Percentiles rank a stretch among this genome's conserved stretches.
Evolutionary conservation across 768 basidiomycete species (phyloP).

Genomic region (Boletus reticuloceps): DNA sequence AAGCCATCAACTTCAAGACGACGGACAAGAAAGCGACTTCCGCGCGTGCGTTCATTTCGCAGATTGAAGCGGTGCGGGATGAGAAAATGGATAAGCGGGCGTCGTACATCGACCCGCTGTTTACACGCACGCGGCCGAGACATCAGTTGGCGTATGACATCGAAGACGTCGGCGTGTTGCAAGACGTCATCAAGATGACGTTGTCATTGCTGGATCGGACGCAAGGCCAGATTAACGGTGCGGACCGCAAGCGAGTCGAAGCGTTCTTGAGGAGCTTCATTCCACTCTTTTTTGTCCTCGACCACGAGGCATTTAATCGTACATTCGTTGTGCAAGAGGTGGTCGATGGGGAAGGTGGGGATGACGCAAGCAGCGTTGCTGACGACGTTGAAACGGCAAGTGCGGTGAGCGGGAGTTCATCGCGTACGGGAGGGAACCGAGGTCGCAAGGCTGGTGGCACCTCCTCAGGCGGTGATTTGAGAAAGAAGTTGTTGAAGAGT

Average conservation of each 20-base stretch:
- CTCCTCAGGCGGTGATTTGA: constrained; percentile 56
- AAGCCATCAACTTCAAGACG: constrained; percentile 86
- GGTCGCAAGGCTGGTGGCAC: constrained; percentile 41
- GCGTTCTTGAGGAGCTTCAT: constrained; percentile 74
- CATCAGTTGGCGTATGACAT: constrained; percentile 82
- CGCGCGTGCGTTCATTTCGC: constrained; percentile 71
- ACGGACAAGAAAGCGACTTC: constrained; percentile 84
- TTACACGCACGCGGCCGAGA: constrained; percentile 58
- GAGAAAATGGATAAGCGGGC: constrained; percentile 78
- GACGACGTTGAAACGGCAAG: constrained; percentile 40
- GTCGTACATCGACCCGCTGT: constrained; percentile 49
- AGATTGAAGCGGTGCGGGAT: constrained; percentile 82
- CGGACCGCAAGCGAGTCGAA: constrained; percentile 82
- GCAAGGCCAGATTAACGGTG: constrained; percentile 64
- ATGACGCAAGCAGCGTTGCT: constrained; percentile 35
- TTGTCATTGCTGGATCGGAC: constrained; percentile 91
- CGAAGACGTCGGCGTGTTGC: constrained; percentile 72
- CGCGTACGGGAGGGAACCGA: constrained; percentile 35
- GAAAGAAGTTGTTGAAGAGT: constrained; percentile 80
- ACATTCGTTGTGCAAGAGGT: constrained; percentile 65
- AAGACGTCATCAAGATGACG: constrained; percentile 85
- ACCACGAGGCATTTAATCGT: constrained; percentile 66
- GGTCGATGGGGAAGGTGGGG: constrained; percentile 58
- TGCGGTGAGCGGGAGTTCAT: constrained; percentile 24
- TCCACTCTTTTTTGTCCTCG: constrained; percentile 74